A percentile compares a stretch with the other conserved stretches of the same genome.
These are phyloP conservation scores for Entomophthora muscae DNA, from an alignment of 371 early-diverging fungal genomes.

Conservation along the genomic window DNA sequence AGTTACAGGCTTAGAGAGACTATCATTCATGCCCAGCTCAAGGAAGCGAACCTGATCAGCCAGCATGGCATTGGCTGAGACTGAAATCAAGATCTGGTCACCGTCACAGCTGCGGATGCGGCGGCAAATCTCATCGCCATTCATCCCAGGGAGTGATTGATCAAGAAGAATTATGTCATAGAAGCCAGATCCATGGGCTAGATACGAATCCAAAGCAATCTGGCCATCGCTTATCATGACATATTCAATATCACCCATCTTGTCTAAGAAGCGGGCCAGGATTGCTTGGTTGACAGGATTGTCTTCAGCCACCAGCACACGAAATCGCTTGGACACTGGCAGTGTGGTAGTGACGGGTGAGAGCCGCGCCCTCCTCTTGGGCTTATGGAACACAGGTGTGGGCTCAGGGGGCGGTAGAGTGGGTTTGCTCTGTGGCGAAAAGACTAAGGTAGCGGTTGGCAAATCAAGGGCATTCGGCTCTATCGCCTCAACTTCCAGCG, in stretches of 20 bases:
- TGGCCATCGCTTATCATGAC: not conserved
- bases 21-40: not conserved
- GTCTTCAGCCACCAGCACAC: constrained; percentile 3
- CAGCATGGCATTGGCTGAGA: constrained; percentile 5
- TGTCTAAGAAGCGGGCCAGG: not conserved
- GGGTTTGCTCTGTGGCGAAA: not conserved
- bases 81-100: constrained; percentile 2
- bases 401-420: not conserved
- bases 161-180: constrained; percentile 6
- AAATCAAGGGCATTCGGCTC: not conserved
- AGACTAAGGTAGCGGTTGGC: not conserved
- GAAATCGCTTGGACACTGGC: not conserved
- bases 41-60: not conserved
- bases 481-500: not conserved
- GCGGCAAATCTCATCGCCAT: not conserved
- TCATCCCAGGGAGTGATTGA: constrained; percentile 2
- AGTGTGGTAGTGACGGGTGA: not conserved
- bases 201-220: constrained; percentile 1
- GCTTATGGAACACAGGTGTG: not conserved
- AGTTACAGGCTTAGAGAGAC: constrained; percentile 5
- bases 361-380: not conserved
- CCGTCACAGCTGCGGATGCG: not conserved
- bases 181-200: not conserved
- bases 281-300: constrained; percentile 8
- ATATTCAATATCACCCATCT: constrained; percentile 2